phyloP scores from a whole-genome alignment of 2,329 filamentous ascomycete species.

The Fusarium xyrophilum region DNA sequence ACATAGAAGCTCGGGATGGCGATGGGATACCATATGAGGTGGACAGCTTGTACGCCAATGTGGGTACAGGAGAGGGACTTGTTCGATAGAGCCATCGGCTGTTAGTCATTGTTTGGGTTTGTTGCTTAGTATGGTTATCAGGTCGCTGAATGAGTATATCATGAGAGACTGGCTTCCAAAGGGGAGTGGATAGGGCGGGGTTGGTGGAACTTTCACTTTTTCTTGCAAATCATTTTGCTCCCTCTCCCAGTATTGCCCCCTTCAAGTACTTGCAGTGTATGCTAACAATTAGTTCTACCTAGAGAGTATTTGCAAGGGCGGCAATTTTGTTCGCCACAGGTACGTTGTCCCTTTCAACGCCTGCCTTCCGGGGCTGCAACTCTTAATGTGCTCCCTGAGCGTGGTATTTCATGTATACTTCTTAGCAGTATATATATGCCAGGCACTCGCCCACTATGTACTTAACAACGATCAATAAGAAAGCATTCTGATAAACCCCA shows the following conservation, averaged over 20 bases:
- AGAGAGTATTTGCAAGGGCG: constrained; percentile 18
- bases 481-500: background rate
- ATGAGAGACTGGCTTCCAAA: constrained; percentile 18
- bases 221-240: constrained; percentile 34
- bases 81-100: constrained; percentile 1
- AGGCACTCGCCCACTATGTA: background rate
- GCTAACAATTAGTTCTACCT: constrained; percentile 32
- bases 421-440: background rate
- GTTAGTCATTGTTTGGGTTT: constrained; percentile 22
- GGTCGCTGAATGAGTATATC: constrained; percentile 25
- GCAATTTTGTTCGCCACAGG: constrained; percentile 32
- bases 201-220: constrained; percentile 25
- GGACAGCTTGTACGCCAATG: background rate
- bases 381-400: background rate
- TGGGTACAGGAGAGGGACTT: constrained; percentile 1
- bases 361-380: background rate
- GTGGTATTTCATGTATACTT: background rate
- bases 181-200: constrained; percentile 26
- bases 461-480: background rate
- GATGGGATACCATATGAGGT: constrained; percentile 2
- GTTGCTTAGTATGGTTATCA: constrained; percentile 18
- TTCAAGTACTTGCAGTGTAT: constrained; percentile 25
- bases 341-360: constrained; percentile 27
- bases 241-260: constrained; percentile 9
- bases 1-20: constrained; percentile 13